Evolutionary conservation across 371 early-diverging fungal genomes (phyloP).

Genomic region (Massospora cicadina): DNA sequence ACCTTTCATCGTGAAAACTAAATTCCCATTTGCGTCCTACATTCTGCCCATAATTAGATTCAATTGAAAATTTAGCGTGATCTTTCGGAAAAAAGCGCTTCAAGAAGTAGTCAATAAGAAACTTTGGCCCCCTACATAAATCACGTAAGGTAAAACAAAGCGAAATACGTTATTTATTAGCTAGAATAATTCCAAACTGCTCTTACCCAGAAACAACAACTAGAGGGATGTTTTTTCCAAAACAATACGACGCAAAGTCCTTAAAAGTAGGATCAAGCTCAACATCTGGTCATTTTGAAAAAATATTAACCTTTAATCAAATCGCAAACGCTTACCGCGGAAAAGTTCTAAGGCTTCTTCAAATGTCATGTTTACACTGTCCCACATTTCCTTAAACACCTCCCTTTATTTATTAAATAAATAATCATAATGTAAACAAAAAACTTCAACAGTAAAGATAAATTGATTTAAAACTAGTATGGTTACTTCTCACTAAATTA

Average conservation of each 20-base stretch:
- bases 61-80: slow-evolving; percentile 15
- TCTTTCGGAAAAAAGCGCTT: slow-evolving; percentile 14
- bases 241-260: slow-evolving; percentile 16
- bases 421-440: no score
- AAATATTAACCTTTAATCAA: not conserved
- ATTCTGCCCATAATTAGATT: slow-evolving; percentile 23
- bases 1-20: slow-evolving; percentile 24
- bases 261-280: slow-evolving; percentile 23
- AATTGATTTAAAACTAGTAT: not conserved
- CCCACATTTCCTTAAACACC: slow-evolving; percentile 19
- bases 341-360: slow-evolving; percentile 25
- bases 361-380: slow-evolving; percentile 21
- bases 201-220: slow-evolving; percentile 22
- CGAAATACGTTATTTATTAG: not conserved
- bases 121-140: slow-evolving; percentile 20
- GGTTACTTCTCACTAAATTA: not conserved
- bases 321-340: slow-evolving; percentile 11
- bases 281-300: slow-evolving; percentile 12
- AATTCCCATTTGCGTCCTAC: slow-evolving; percentile 24
- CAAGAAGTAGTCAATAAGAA: slow-evolving; percentile 22
- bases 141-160: not conserved
- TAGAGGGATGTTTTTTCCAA: slow-evolving; percentile 20
- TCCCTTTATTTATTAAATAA: slow-evolving; percentile 14
- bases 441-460: not conserved
- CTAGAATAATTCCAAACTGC: not conserved